Percentiles rank a stretch among this genome's conserved stretches.
These are phyloP conservation scores for Sclerotinia minor DNA, from an alignment of 2,329 filamentous ascomycete genomes.

Conservation along the genomic window DNA sequence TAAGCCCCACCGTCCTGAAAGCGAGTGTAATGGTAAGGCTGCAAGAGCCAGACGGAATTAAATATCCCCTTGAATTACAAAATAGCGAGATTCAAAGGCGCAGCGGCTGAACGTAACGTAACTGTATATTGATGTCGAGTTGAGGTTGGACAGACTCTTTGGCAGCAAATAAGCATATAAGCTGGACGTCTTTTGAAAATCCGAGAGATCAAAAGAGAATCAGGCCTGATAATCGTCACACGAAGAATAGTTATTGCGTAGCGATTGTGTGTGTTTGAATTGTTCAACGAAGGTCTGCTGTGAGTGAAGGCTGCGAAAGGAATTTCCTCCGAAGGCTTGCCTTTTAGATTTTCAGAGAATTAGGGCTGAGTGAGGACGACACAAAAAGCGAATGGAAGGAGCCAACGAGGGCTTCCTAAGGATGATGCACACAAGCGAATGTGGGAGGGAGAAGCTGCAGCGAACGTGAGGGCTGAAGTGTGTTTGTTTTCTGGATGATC, in stretches of 20 bases:
- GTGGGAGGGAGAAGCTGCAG: constrained; percentile 32
- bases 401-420: constrained; percentile 69
- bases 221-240: constrained; percentile 27
- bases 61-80: constrained; percentile 23
- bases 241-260: constrained; percentile 14
- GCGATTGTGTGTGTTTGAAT: constrained; percentile 23
- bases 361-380: constrained; percentile 38
- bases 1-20: constrained; percentile 30
- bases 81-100: constrained; percentile 30
- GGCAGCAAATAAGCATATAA: constrained; percentile 37
- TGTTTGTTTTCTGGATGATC: constrained; percentile 16
- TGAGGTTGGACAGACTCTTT: constrained; percentile 18
- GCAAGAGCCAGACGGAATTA: constrained; percentile 32
- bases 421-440: constrained; percentile 41
- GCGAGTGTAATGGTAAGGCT: constrained; percentile 39
- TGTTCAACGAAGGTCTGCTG: constrained; percentile 27
- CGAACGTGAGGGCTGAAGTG: constrained; percentile 25
- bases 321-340: constrained; percentile 38
- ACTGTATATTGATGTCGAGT: constrained; percentile 31
- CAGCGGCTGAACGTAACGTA: constrained; percentile 40
- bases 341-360: constrained; percentile 26
- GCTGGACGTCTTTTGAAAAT: constrained; percentile 15
- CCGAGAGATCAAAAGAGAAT: constrained; percentile 16
- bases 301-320: constrained; percentile 31
- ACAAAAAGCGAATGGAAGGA: constrained; percentile 72